Evolutionary conservation across 1,284 basidiomycete species (phyloP).

Genomic region (Ustilago xerochloae): DNA sequence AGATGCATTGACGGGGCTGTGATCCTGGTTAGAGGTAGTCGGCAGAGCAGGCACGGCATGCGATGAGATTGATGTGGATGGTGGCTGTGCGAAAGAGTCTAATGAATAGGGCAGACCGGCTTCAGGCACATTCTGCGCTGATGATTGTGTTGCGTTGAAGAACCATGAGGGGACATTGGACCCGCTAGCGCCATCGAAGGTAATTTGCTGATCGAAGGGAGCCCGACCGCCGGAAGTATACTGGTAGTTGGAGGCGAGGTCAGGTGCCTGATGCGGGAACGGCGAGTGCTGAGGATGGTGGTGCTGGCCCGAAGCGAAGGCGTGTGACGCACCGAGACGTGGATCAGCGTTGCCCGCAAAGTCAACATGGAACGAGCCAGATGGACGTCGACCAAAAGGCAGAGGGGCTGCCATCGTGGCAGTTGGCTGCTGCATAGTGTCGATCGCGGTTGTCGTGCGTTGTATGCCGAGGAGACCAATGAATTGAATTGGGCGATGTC

Average conservation of each 20-base stretch:
- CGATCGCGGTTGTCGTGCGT: not conserved
- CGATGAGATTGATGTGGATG: slow-evolving; percentile 4
- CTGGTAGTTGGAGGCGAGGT: slow-evolving; percentile 22
- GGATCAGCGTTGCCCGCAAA: slow-evolving; percentile 23
- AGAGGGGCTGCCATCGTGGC: slow-evolving; percentile 19
- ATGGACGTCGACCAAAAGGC: slow-evolving; percentile 20
- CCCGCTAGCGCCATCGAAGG: slow-evolving; percentile 11
- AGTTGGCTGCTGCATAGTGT: slow-evolving; percentile 27
- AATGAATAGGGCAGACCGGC: slow-evolving; percentile 15
- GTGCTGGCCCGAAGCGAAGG: slow-evolving; percentile 7
- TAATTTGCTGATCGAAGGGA: slow-evolving; percentile 16
- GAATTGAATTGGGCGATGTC: not conserved
- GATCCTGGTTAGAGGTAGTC: not conserved
- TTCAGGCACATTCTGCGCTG: not conserved
- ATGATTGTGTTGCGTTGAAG: slow-evolving; percentile 10
- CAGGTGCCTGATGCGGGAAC: slow-evolving; percentile 7
- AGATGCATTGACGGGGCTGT: not conserved
- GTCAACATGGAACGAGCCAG: slow-evolving; percentile 7
- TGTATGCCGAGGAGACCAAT: not conserved
- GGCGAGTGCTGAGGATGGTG: slow-evolving; percentile 7
- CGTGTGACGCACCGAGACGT: slow-evolving; percentile 10
- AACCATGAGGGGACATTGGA: slow-evolving; percentile 31
- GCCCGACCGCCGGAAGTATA: slow-evolving; percentile 19
- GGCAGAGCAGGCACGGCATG: slow-evolving; percentile 5
- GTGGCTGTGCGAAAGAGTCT: slow-evolving; percentile 18